Conservation (phyloP, 139 green algal genomes). For the Tetradesmus obliquus region DNA sequence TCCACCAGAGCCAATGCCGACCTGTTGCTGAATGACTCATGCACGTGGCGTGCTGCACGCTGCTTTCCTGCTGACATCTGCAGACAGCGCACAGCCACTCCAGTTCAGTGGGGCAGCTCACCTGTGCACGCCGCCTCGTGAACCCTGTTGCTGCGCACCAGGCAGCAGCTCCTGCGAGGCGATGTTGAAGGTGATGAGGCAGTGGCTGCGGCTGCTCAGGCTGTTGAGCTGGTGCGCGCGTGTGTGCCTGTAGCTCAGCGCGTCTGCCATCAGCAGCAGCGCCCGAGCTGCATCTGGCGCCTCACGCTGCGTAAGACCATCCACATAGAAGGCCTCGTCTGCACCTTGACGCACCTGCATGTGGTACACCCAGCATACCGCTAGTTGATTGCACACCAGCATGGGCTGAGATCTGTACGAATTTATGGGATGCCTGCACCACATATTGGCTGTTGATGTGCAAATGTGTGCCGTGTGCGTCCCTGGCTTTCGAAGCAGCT, state of each 20-base stretch:
- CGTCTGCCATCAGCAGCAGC: constrained; percentile 53
- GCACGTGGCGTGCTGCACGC: no score
- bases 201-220: constrained; percentile 73
- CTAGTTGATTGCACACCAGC: no score
- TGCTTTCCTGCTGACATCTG: no score
- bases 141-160: background rate
- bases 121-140: constrained; percentile 49
- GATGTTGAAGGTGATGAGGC: constrained; percentile 78
- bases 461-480: no score
- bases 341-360: constrained; percentile 69
- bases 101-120: background rate
- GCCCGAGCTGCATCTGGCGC: constrained; percentile 41
- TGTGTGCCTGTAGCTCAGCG: constrained; percentile 65
- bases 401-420: no score
- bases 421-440: no score
- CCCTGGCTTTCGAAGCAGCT: no score
- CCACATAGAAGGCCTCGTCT: constrained; percentile 73
- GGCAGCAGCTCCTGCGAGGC: constrained; percentile 43
- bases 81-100: background rate
- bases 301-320: constrained; percentile 59
- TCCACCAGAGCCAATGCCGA: no score
- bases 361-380: background rate
- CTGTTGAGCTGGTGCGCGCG: constrained; percentile 73
- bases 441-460: no score
- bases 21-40: no score